These are phyloP conservation scores for Trichoderma hamatum DNA, from an alignment of 2,329 filamentous ascomycete species.

Conservation along the genomic window DNA sequence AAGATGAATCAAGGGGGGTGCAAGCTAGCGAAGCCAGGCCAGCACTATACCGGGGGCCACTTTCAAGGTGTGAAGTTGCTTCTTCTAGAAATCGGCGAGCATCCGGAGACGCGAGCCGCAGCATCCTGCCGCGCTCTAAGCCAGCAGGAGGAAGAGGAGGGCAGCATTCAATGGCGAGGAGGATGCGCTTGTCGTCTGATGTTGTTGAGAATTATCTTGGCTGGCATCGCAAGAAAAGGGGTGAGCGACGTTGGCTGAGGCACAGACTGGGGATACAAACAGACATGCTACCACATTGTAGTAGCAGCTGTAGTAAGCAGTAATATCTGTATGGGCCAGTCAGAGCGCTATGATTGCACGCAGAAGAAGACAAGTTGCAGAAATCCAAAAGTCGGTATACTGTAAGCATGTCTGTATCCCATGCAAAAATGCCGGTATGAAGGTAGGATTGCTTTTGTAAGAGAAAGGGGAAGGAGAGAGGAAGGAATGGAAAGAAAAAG, in stretches of 20 bases:
- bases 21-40: slow-evolving; percentile 14
- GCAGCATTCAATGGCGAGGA: not conserved
- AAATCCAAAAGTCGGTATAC: slow-evolving; percentile 9
- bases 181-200: not conserved
- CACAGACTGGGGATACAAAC: not conserved
- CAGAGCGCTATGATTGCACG: slow-evolving; percentile 5
- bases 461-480: not conserved
- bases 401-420: not conserved
- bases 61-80: slow-evolving; percentile 6
- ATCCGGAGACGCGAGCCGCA: not conserved
- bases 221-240: not conserved
- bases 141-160: not conserved
- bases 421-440: not conserved
- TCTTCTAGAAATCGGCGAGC: slow-evolving; percentile 29
- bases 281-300: not conserved
- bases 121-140: slow-evolving; percentile 6
- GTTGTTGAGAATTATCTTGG: not conserved
- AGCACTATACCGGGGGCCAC: slow-evolving; percentile 9
- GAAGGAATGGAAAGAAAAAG: not conserved
- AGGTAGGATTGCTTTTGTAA: not conserved
- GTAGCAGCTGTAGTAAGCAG: slow-evolving; percentile 2
- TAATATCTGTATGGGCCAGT: not conserved
- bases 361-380: not conserved
- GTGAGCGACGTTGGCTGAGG: not conserved
- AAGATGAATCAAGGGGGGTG: not conserved